Percentiles rank a stretch among this genome's conserved stretches.
Evolutionary conservation across 441 rosid genomes (phyloP).

Genomic region (Daphne laureola): DNA sequence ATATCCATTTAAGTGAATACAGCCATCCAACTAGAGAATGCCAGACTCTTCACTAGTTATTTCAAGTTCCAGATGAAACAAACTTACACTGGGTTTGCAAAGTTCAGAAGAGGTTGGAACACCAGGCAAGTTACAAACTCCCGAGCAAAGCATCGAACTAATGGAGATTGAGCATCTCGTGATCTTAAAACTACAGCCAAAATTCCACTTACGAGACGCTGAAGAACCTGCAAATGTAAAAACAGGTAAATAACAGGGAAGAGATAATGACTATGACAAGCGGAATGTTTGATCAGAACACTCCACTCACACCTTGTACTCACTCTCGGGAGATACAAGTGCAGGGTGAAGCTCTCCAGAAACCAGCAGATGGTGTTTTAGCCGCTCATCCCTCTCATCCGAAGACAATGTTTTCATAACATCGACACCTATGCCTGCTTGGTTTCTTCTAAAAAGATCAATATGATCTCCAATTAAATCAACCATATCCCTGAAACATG

Average conservation of each 20-base stretch:
- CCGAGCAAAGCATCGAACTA: slow-evolving; percentile 76
- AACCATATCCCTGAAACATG: slow-evolving; percentile 73
- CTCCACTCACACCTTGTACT: slow-evolving; percentile 86
- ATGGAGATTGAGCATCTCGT: slow-evolving; percentile 76
- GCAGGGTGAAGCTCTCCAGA: slow-evolving; percentile 91
- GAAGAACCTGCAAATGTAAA: slow-evolving; percentile 48
- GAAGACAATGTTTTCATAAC: slow-evolving; percentile 81
- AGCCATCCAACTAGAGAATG: neutral
- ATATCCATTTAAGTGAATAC: too few species aligned
- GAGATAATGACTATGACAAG: slow-evolving; percentile 12
- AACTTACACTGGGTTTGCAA: slow-evolving; percentile 79
- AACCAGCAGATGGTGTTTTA: slow-evolving; percentile 71
- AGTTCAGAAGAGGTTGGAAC: slow-evolving; percentile 69
- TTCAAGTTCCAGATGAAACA: slow-evolving; percentile 2
- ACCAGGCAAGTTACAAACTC: slow-evolving; percentile 90
- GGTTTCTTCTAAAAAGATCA: slow-evolving; percentile 84
- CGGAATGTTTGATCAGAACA: slow-evolving; percentile 14
- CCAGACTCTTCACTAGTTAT: neutral
- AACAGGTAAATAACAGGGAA: slow-evolving; percentile 1
- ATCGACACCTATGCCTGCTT: slow-evolving; percentile 69
- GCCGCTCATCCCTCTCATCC: slow-evolving; percentile 84
- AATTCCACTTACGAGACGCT: slow-evolving; percentile 63
- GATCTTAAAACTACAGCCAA: slow-evolving; percentile 69
- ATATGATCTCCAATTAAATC: slow-evolving; percentile 81
- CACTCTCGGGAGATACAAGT: slow-evolving; percentile 75